These are phyloP conservation scores for Nemophila menziesii DNA, from an alignment of 257 asterid genomes.

Conservation along the genomic window DNA sequence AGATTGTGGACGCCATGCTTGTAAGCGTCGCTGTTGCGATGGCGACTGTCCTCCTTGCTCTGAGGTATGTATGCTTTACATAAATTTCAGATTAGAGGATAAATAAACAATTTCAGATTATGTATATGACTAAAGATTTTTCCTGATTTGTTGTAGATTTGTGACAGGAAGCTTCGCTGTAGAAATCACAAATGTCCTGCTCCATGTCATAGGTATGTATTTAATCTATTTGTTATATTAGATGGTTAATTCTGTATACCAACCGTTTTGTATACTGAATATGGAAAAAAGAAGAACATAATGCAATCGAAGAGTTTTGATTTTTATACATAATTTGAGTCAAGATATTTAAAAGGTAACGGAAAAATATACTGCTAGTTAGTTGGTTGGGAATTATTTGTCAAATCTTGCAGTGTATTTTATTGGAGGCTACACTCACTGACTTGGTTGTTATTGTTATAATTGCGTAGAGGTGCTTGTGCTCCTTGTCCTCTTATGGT, in stretches of 20 bases:
- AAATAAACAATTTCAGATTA: background rate
- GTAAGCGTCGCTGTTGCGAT: conserved; percentile 90
- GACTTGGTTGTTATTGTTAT: conserved; percentile 22
- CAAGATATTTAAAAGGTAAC: background rate
- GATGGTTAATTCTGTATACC: too few species aligned
- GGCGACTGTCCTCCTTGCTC: conserved; percentile 96
- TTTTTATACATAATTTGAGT: too few species aligned
- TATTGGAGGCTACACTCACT: conserved; percentile 4
- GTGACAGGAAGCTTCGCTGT: conserved; percentile 91
- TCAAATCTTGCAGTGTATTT: background rate
- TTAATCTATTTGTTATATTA: too few species aligned
- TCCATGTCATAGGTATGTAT: conserved; percentile 80
- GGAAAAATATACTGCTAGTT: too few species aligned
- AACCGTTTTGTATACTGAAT: too few species aligned
- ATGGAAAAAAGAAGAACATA: background rate
- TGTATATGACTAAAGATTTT: background rate
- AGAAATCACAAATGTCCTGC: conserved; percentile 95
- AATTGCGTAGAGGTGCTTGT: conserved; percentile 70
- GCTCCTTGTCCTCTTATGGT: conserved; percentile 95
- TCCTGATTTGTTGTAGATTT: conserved; percentile 37
- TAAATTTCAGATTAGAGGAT: conserved; percentile 3
- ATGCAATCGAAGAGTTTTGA: background rate
- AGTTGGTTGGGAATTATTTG: background rate
- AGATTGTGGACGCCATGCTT: conserved; percentile 87
- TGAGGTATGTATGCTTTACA: conserved; percentile 46